phyloP scores from a whole-genome alignment of 2,329 filamentous ascomycete species.

The Aspergillus spinulosporus region DNA sequence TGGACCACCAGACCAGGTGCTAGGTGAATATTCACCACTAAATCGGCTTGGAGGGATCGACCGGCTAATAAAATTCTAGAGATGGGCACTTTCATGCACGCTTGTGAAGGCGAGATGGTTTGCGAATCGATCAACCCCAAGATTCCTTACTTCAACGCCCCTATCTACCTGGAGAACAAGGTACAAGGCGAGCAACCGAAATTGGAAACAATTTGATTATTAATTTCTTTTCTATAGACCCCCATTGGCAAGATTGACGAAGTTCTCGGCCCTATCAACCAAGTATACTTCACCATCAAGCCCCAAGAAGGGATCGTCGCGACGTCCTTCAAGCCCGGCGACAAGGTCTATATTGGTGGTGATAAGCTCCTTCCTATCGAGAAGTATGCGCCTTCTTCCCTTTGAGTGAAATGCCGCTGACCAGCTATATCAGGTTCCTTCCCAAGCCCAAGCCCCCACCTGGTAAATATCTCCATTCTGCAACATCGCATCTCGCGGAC shows the following conservation, averaged over 20 bases:
- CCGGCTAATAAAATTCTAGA: slow-evolving; percentile 55
- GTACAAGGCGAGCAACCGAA: slow-evolving; percentile 43
- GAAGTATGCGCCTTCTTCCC: slow-evolving; percentile 76
- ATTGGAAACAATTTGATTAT: slow-evolving; percentile 18
- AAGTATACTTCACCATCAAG: slow-evolving; percentile 98
- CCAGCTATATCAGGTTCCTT: slow-evolving; percentile 63
- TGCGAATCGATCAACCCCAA: slow-evolving; percentile 94
- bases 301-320: slow-evolving; percentile 95
- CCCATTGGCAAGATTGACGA: slow-evolving; percentile 96
- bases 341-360: slow-evolving; percentile 93
- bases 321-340: slow-evolving; percentile 88
- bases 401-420: slow-evolving; percentile 51
- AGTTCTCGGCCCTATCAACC: slow-evolving; percentile 94
- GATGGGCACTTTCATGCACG: slow-evolving; percentile 92
- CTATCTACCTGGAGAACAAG: slow-evolving; percentile 99
- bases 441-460: slow-evolving; percentile 81
- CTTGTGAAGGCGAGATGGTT: slow-evolving; percentile 96
- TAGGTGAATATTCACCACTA: slow-evolving; percentile 47
- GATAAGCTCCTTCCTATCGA: slow-evolving; percentile 95
- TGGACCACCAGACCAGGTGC: slow-evolving; percentile 62
- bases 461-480: slow-evolving; percentile 38
- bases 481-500: slow-evolving; percentile 2
- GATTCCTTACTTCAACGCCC: slow-evolving; percentile 98
- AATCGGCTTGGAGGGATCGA: slow-evolving; percentile 1
- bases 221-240: slow-evolving; percentile 53